phyloP scores from a whole-genome alignment of 106 monocot species.

The Cymbidium sinense region DNA sequence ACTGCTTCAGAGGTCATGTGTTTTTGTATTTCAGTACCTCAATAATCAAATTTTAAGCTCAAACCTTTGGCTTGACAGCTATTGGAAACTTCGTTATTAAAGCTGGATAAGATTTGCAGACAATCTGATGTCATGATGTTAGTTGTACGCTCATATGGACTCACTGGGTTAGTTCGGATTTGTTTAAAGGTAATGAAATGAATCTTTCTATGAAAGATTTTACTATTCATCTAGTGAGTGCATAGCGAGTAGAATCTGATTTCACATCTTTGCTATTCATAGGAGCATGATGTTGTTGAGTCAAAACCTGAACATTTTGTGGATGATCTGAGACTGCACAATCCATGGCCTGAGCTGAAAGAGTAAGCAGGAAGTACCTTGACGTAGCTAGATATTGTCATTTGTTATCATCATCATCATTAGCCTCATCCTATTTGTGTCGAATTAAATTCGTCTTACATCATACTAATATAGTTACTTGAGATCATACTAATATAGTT shows the following conservation, averaged over 20 bases:
- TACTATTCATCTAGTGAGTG: background rate
- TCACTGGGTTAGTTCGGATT: constrained; percentile 83
- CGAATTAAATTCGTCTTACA: background rate
- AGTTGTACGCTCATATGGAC: constrained; percentile 90
- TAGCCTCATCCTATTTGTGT: no score
- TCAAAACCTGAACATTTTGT: constrained; percentile 97
- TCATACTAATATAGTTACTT: background rate
- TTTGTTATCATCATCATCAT: no score
- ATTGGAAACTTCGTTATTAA: constrained; percentile 62
- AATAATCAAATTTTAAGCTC: constrained; percentile 1
- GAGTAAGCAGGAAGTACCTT: constrained; percentile 38
- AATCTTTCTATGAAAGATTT: constrained; percentile 1
- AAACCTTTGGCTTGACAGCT: constrained; percentile 38
- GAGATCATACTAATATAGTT: no score
- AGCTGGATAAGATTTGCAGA: constrained; percentile 93
- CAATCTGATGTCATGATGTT: constrained; percentile 72
- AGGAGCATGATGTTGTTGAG: constrained; percentile 90
- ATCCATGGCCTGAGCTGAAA: constrained; percentile 93
- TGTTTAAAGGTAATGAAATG: constrained; percentile 59
- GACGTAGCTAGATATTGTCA: no score
- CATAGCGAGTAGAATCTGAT: background rate
- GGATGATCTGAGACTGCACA: constrained; percentile 87
- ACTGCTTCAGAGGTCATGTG: background rate
- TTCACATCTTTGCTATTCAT: constrained; percentile 9
- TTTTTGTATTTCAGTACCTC: background rate